phyloP scores from a whole-genome alignment of 2,329 filamentous ascomycete species.

The Aspergillus alliaceus region DNA sequence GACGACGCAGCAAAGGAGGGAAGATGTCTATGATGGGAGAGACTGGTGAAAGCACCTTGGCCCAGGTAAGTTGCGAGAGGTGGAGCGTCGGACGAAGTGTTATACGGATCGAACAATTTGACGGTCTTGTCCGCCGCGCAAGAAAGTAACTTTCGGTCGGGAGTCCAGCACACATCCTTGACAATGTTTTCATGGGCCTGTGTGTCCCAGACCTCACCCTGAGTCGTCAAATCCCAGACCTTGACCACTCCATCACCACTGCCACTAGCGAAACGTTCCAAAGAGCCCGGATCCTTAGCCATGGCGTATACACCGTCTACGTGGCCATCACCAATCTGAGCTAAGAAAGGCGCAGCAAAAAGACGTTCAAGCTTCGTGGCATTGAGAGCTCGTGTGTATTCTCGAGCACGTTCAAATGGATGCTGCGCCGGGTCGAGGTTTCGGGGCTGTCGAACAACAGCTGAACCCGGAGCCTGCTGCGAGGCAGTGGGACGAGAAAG shows the following conservation, averaged over 20 bases:
- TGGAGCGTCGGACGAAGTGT: constrained; percentile 64
- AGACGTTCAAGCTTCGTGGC: constrained; percentile 92
- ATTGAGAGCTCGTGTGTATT: constrained; percentile 76
- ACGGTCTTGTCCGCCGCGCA: constrained; percentile 84
- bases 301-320: constrained; percentile 86
- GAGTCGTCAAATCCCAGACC: constrained; percentile 77
- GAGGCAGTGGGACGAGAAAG: constrained; percentile 48
- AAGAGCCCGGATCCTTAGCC: constrained; percentile 73
- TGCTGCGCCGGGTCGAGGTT: constrained; percentile 79
- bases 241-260: constrained; percentile 93
- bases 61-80: constrained; percentile 85
- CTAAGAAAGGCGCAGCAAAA: constrained; percentile 82
- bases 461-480: constrained; percentile 49
- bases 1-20: constrained; percentile 77
- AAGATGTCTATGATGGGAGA: constrained; percentile 77
- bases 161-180: constrained; percentile 87
- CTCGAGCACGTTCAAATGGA: constrained; percentile 85
- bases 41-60: constrained; percentile 74
- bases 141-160: constrained; percentile 78
- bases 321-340: constrained; percentile 83
- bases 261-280: constrained; percentile 76
- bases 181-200: constrained; percentile 92
- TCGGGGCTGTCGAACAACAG: constrained; percentile 46
- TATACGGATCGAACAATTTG: constrained; percentile 90
- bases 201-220: constrained; percentile 72